A percentile compares a stretch with the other conserved stretches of the same genome.
Conservation (phyloP, 139 green algal genomes). For the Closterium sp. region DNA sequence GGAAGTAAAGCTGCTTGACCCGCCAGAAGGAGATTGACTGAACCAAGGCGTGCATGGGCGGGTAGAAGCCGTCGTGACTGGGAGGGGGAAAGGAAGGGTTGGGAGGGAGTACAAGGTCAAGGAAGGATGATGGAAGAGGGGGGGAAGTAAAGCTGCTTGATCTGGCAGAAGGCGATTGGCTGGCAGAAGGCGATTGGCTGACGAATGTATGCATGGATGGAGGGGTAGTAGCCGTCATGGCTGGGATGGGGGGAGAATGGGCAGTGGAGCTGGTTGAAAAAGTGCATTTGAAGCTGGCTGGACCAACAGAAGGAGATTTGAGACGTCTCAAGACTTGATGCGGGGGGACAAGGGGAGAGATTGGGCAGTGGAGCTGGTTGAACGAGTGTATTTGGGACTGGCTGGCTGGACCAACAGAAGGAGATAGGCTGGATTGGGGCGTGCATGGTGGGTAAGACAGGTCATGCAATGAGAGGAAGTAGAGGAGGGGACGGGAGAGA, state of each 20-base stretch:
- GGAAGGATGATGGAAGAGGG: background rate
- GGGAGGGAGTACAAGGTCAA: background rate
- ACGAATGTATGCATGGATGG: constrained; percentile 39
- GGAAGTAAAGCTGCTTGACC: constrained; percentile 5
- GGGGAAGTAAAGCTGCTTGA: constrained; percentile 47
- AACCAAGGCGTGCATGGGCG: constrained; percentile 28
- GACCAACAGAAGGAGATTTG: constrained; percentile 47
- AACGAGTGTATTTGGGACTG: too few relatives aligned
- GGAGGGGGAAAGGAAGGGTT: background rate
- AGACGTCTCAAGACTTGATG: too few relatives aligned
- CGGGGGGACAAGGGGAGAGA: too few relatives aligned
- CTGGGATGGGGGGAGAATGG: constrained; percentile 12
- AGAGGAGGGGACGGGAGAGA: background rate
- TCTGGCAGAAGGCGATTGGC: constrained; percentile 29
- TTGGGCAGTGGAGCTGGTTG: too few relatives aligned
- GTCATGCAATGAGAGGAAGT: too few relatives aligned
- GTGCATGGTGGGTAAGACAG: constrained; percentile 32
- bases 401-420: constrained; percentile 49
- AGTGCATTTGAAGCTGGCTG: too few relatives aligned
- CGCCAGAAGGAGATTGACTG: constrained; percentile 27
- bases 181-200: constrained; percentile 5
- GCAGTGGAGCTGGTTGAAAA: too few relatives aligned
- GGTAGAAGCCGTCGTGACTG: constrained; percentile 47
- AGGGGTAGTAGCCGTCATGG: constrained; percentile 39
- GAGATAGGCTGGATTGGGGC: background rate